phyloP scores from a whole-genome alignment of 2,329 filamentous ascomycete species.

The Sclerotinia spermophila region DNA sequence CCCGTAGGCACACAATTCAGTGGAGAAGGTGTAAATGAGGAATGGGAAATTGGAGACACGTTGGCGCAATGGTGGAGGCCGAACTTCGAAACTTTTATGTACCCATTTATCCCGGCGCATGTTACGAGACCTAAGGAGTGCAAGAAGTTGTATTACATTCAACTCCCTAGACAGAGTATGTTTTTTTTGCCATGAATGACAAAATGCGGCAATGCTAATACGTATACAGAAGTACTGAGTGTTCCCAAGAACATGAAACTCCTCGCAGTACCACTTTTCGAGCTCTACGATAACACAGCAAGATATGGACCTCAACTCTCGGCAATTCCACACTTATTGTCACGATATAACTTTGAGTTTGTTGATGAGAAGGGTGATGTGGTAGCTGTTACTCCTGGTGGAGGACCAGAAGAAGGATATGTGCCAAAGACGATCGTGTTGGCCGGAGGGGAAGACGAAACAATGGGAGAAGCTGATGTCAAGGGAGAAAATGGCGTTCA shows the following conservation, averaged over 20 bases:
- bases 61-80: slow-evolving; percentile 98
- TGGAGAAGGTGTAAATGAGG: slow-evolving; percentile 82
- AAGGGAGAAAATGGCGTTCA: slow-evolving; percentile 41
- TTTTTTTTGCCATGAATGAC: slow-evolving; percentile 15
- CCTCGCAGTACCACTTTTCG: slow-evolving; percentile 91
- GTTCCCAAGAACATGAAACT: slow-evolving; percentile 99
- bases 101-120: slow-evolving; percentile 94
- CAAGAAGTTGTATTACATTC: slow-evolving; percentile 98
- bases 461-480: slow-evolving; percentile 48
- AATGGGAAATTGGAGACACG: slow-evolving; percentile 94
- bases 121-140: slow-evolving; percentile 97
- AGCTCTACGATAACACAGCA: slow-evolving; percentile 95
- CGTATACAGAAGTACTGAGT: slow-evolving; percentile 73
- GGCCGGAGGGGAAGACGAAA: slow-evolving; percentile 55
- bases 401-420: slow-evolving; percentile 52
- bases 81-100: slow-evolving; percentile 99
- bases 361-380: slow-evolving; percentile 90
- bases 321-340: slow-evolving; percentile 91
- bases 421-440: slow-evolving; percentile 64
- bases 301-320: slow-evolving; percentile 94
- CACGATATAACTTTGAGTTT: slow-evolving; percentile 96
- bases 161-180: slow-evolving; percentile 85
- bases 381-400: slow-evolving; percentile 77
- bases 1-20: slow-evolving; percentile 80
- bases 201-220: slow-evolving; percentile 12